A percentile compares a stretch with the other conserved stretches of the same genome.
phyloP scores from a whole-genome alignment of 805 yeast genomes.

The Lipomyces oligophaga region DNA sequence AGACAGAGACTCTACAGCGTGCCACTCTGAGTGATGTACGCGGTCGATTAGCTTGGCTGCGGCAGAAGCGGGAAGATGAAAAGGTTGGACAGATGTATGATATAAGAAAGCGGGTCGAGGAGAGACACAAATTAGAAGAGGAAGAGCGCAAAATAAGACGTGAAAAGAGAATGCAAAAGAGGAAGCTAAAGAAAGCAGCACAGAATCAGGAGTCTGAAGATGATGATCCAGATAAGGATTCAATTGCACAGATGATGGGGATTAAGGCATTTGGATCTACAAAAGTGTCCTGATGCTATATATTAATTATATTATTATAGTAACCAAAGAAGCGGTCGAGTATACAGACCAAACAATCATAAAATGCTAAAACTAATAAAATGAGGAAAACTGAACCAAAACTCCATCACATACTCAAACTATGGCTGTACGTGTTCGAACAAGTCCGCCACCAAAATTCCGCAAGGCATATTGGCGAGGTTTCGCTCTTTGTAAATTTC shows the following conservation, averaged over 20 bases:
- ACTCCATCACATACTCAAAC: slow-evolving; percentile 34
- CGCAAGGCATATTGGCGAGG: slow-evolving; percentile 61
- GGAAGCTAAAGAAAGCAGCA: slow-evolving; percentile 24
- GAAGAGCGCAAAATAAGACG: slow-evolving; percentile 35
- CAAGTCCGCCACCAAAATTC: slow-evolving; percentile 67
- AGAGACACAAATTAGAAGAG: slow-evolving; percentile 41
- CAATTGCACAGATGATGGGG: slow-evolving; percentile 42
- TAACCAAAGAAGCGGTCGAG: not conserved
- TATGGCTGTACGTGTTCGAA: slow-evolving; percentile 50
- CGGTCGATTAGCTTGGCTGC: slow-evolving; percentile 39
- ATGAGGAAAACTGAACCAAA: not conserved
- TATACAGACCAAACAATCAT: not conserved
- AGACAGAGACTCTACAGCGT: slow-evolving; percentile 40
- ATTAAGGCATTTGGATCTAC: slow-evolving; percentile 53
- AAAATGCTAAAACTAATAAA: not conserved
- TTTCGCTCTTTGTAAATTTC: slow-evolving; percentile 60
- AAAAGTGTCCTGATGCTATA: slow-evolving; percentile 33
- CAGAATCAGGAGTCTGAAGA: slow-evolving; percentile 3
- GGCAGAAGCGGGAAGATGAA: slow-evolving; percentile 34
- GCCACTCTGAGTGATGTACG: slow-evolving; percentile 51
- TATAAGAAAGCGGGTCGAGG: slow-evolving; percentile 43
- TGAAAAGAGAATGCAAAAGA: slow-evolving; percentile 20
- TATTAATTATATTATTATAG: too few species aligned
- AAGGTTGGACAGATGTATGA: slow-evolving; percentile 34
- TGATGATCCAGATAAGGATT: slow-evolving; percentile 17